Evolutionary conservation across 2,329 filamentous ascomycete genomes (phyloP).

Genomic region (Aspergillus aculeatus): DNA sequence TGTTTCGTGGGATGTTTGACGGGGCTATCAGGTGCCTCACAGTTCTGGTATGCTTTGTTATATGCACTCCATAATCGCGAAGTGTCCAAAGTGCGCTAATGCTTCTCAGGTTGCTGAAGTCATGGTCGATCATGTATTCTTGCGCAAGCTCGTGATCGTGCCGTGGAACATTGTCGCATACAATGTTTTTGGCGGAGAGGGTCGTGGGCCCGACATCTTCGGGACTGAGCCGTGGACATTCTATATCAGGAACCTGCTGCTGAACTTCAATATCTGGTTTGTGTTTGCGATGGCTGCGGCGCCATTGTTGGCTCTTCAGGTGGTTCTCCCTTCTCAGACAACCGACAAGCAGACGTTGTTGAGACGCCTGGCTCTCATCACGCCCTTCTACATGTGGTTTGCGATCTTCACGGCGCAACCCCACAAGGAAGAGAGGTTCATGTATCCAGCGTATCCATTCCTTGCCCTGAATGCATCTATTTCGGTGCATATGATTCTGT

Average conservation of each 20-base stretch:
- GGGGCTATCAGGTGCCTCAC: conserved; percentile 66
- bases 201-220: conserved; percentile 83
- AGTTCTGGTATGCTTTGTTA: conserved; percentile 60
- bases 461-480: conserved; percentile 85
- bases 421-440: conserved; percentile 97
- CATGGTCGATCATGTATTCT: conserved; percentile 77
- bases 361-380: conserved; percentile 72
- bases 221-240: conserved; percentile 97
- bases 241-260: conserved; percentile 82
- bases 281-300: conserved; percentile 71
- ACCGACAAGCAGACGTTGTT: conserved; percentile 68
- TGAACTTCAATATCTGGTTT: conserved; percentile 98
- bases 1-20: conserved; percentile 61
- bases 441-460: conserved; percentile 95
- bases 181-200: conserved; percentile 82
- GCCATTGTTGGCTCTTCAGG: conserved; percentile 74
- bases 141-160: conserved; percentile 72
- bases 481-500: conserved; percentile 75
- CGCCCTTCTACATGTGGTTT: conserved; percentile 93
- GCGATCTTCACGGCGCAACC: conserved; percentile 86
- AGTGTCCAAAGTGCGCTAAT: conserved; percentile 25
- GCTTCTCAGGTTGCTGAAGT: conserved; percentile 63
- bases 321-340: conserved; percentile 60
- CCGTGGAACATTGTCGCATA: conserved; percentile 93
- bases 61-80: not conserved